Evolutionary conservation across 192 early-diverging fungal species (phyloP).

Genomic region (Kickxella alabastrina): DNA sequence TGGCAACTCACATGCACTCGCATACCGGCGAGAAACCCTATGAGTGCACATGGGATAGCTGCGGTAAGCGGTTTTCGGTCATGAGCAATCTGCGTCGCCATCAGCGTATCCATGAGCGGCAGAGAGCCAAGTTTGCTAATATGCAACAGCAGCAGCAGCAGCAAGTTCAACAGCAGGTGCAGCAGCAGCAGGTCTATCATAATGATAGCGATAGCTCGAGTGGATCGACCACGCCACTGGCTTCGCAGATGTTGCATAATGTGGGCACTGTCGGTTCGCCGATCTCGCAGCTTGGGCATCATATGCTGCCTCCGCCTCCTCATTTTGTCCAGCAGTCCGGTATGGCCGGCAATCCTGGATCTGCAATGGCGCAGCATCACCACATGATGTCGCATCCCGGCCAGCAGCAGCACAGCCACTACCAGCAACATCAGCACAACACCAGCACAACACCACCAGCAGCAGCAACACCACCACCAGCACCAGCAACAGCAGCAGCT

Average conservation of each 20-base stretch:
- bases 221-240: constrained; percentile 44
- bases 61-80: constrained; percentile 65
- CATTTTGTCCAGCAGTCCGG: constrained; percentile 6
- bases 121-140: constrained; percentile 38
- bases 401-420: constrained; percentile 3
- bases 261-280: neutral
- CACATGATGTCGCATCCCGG: constrained; percentile 3
- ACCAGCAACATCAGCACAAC: constrained; percentile 4
- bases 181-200: neutral
- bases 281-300: constrained; percentile 6
- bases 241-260: constrained; percentile 17
- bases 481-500: neutral
- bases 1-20: constrained; percentile 51
- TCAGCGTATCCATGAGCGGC: constrained; percentile 55
- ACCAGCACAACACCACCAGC: neutral
- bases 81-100: constrained; percentile 67
- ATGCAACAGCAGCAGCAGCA: constrained; percentile 35
- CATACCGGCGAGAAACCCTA: constrained; percentile 54
- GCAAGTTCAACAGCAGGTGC: neutral
- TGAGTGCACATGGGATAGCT: constrained; percentile 57
- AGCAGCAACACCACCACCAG: constrained; percentile 8
- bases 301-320: constrained; percentile 29
- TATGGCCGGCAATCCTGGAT: constrained; percentile 8
- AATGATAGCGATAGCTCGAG: constrained; percentile 18
- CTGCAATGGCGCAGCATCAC: constrained; percentile 1